These are phyloP conservation scores for Backusella circina DNA, from an alignment of 192 early-diverging fungal species.

Conservation along the genomic window DNA sequence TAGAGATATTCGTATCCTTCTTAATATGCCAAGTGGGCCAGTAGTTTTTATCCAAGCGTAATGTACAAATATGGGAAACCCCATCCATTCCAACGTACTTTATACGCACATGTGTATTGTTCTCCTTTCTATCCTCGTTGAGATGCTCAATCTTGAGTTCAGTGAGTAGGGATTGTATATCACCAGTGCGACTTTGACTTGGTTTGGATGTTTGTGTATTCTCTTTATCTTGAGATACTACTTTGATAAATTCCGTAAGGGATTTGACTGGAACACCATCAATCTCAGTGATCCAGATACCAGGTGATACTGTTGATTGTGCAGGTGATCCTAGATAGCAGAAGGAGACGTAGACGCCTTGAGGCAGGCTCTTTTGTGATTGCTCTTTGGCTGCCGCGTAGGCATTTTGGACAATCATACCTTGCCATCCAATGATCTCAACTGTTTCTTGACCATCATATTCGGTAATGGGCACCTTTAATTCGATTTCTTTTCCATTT, in stretches of 20 bases:
- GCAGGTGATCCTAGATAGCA: conserved; percentile 63
- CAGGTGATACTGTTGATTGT: conserved; percentile 43
- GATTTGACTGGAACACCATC: conserved; percentile 50
- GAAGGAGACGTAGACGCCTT: conserved; percentile 58
- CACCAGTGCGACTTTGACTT: background rate
- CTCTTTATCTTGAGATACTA: conserved; percentile 36
- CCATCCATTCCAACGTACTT: conserved; percentile 47
- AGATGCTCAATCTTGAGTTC: background rate
- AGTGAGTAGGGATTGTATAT: background rate
- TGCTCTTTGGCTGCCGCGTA: conserved; percentile 65
- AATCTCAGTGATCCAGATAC: conserved; percentile 75
- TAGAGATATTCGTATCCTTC: background rate
- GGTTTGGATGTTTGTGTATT: background rate
- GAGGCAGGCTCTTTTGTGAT: conserved; percentile 50
- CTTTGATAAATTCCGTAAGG: conserved; percentile 58
- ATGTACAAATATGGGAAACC: conserved; percentile 58
- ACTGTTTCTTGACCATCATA: conserved; percentile 51
- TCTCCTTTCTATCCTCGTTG: conserved; percentile 30
- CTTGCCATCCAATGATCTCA: conserved; percentile 80
- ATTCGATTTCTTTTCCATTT: conserved; percentile 58
- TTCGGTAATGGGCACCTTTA: conserved; percentile 63
- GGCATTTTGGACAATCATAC: conserved; percentile 70
- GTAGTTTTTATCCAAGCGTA: conserved; percentile 68
- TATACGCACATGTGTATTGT: conserved; percentile 39
- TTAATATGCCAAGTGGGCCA: conserved; percentile 63